Evolutionary conservation across 345 rosid genomes (phyloP).

Genomic region (Euphorbia tirucalli): DNA sequence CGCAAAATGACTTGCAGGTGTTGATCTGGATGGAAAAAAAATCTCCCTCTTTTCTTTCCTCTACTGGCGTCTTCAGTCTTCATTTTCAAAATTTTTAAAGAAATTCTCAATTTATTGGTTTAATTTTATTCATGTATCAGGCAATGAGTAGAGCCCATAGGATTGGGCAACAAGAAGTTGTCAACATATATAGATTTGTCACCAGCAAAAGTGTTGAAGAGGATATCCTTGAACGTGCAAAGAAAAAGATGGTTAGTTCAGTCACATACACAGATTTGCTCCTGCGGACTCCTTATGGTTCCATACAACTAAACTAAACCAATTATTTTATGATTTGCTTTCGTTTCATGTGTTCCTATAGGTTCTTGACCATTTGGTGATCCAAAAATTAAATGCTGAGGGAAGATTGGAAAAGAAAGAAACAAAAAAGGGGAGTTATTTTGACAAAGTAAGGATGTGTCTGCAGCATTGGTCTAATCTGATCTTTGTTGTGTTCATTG

Average conservation of each 20-base stretch:
- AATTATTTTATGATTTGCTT: conserved; percentile 11
- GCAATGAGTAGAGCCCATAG: conserved; percentile 99
- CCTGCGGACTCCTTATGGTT: neutral
- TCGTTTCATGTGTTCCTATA: conserved; percentile 29
- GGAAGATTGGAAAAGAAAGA: conserved; percentile 99
- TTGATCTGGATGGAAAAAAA: neutral
- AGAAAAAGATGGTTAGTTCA: conserved; percentile 85
- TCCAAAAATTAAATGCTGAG: conserved; percentile 98
- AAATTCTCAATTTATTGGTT: neutral
- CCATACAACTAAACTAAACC: neutral
- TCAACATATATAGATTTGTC: conserved; percentile 96
- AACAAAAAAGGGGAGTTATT: conserved; percentile 77
- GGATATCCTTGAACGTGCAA: conserved; percentile 96
- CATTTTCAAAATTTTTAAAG: neutral
- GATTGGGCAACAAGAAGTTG: conserved; percentile 99
- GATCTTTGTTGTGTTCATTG: neutral
- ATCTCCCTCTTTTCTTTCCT: conserved; percentile 8
- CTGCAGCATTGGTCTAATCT: neutral
- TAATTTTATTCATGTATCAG: conserved; percentile 41
- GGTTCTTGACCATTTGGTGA: conserved; percentile 99
- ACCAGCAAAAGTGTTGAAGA: conserved; percentile 99
- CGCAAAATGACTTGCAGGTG: conserved; percentile 98
- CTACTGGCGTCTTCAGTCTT: neutral
- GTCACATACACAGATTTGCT: neutral
- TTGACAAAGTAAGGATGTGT: conserved; percentile 74